Base-by-base conservation (phyloP, 2,329 filamentous ascomycete genomes). In the Curvularia lunata region DNA sequence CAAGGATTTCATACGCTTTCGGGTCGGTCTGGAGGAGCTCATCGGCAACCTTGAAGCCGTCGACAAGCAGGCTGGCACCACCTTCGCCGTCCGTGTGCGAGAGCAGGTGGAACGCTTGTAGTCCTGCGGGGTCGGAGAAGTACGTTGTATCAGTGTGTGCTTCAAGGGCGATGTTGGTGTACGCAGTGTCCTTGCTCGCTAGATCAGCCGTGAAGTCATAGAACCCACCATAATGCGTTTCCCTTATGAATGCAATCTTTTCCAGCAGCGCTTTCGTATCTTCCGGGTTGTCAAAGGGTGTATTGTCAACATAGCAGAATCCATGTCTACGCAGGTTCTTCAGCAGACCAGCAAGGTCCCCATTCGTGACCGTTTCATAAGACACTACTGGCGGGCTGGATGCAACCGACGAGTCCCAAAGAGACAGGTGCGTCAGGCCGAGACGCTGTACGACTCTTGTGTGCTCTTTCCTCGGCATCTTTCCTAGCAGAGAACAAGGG, bases 121-220 rank as follows among this genome's bases (percentile, higher is more conserved):
- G 84, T 9, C 94, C 92, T 2, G 91, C 88, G 0, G 95, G 94
- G 62, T 98, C 94, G 21, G 87, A 92, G 79, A 98, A 98, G 77
- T 99, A 98, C 1, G 94, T 97, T 6, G 87, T 98, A 78, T 99
- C 95, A 1, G 94, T 98, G 77, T 99, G 95, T 0, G 91, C 89
- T 19, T 87, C 86, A 2, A 99, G 85, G 1, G 88, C 88, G 49
- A 95, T 83, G 68, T 90, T 92, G 1, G 94, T 97, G 79, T 98
- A 99, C 3, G 92, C 92, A 1, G 91, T 96, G 71, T 97, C 92
- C 64, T 93, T 93, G 71, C 89, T 89, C 27, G 91, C 89, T 23
- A 97, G 84, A 75, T 97, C 91, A 5, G 93, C 90, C 0, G 91
- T 91, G 76, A 98, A 98, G 77, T 97, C 94, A 81, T 88, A 91